Percentiles rank a stretch among this genome's conserved stretches.
phyloP scores from a whole-genome alignment of 202 grass and related monocot genomes.

The Elaeis oleifera region DNA sequence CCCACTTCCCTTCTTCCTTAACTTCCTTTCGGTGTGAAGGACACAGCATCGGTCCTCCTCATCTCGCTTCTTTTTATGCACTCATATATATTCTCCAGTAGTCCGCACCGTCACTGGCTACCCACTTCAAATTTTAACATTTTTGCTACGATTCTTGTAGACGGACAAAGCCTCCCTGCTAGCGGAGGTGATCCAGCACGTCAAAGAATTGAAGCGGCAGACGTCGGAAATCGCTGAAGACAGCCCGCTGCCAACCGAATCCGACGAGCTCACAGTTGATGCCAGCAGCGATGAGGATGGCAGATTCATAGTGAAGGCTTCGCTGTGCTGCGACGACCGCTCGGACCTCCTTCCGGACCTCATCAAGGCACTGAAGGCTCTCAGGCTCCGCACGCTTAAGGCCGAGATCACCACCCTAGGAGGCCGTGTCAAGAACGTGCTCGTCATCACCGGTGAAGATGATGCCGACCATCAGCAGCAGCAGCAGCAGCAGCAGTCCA shows the following conservation, averaged over 20 bases:
- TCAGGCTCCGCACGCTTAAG: slow-evolving; percentile 73
- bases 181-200: slow-evolving; percentile 97
- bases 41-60: background rate
- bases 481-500: slow-evolving; percentile 47
- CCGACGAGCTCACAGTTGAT: slow-evolving; percentile 80
- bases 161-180: slow-evolving; percentile 97
- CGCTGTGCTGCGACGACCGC: slow-evolving; percentile 94
- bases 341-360: slow-evolving; percentile 88
- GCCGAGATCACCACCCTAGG: slow-evolving; percentile 95
- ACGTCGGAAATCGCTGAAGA: slow-evolving; percentile 92
- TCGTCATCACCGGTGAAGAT: slow-evolving; percentile 64
- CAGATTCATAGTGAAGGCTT: slow-evolving; percentile 62
- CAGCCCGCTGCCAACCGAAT: slow-evolving; percentile 79
- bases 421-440: slow-evolving; percentile 92
- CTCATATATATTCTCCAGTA: slow-evolving; percentile 31
- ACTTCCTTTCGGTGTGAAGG: background rate
- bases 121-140: slow-evolving; percentile 20
- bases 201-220: slow-evolving; percentile 97
- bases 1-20: background rate
- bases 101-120: background rate
- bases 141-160: slow-evolving; percentile 22
- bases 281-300: slow-evolving; percentile 77
- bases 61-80: slow-evolving; percentile 33
- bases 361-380: slow-evolving; percentile 75
- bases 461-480: slow-evolving; percentile 13